phyloP scores from a whole-genome alignment of 2,329 filamentous ascomycete genomes.

The Ascochyta rabiei region DNA sequence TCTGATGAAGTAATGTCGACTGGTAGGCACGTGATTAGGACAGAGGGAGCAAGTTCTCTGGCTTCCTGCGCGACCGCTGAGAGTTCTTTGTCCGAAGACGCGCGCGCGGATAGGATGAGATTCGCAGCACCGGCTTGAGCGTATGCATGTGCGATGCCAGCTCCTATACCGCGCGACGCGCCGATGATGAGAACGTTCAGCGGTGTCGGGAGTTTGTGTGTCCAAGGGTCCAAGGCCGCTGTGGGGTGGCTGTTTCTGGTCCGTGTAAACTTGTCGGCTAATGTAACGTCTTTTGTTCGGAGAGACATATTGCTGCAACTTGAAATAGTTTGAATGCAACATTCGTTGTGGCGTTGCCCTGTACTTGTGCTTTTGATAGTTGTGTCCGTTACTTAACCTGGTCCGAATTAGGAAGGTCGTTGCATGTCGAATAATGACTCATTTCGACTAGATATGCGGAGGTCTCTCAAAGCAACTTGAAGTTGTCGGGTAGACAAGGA shows the following conservation, averaged over 20 bases:
- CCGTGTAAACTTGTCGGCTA: conserved; percentile 4
- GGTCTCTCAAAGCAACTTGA: no score
- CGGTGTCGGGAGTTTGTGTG: conserved; percentile 25
- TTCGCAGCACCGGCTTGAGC: conserved; percentile 33
- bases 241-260: conserved; percentile 17
- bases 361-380: not conserved
- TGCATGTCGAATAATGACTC: not conserved
- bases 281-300: not conserved
- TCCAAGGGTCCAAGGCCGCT: conserved; percentile 19
- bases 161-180: conserved; percentile 42
- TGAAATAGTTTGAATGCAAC: not conserved
- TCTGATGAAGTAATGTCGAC: conserved; percentile 41
- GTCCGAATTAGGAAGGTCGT: not conserved
- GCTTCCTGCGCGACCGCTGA: conserved; percentile 18
- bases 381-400: not conserved
- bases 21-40: not conserved
- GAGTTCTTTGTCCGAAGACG: conserved; percentile 25
- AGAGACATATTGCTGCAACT: not conserved
- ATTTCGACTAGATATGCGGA: not conserved
- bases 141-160: conserved; percentile 37
- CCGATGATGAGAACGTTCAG: conserved; percentile 42
- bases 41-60: conserved; percentile 12
- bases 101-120: conserved; percentile 34
- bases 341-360: not conserved
- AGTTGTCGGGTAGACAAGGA: no score